These are phyloP conservation scores for Cicer chorassanicum DNA, from an alignment of 306 rosid species.

Conservation along the genomic window DNA sequence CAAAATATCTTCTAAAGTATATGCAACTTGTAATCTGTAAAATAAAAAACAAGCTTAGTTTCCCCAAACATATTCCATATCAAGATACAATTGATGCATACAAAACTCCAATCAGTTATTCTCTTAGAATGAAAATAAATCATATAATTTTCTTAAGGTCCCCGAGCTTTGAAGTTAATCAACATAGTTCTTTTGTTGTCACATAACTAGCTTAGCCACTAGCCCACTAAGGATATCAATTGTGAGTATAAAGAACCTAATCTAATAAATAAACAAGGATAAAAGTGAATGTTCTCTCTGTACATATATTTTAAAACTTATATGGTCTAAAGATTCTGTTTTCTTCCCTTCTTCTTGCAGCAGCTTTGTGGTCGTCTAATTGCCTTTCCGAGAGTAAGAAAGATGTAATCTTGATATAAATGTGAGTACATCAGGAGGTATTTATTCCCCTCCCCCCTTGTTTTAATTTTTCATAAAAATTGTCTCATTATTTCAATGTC, in stretches of 20 bases:
- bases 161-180: conserved; percentile 9
- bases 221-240: background rate
- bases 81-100: conserved; percentile 6
- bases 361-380: no score
- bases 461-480: no score
- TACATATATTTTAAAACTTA: no score
- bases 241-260: background rate
- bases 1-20: conserved; percentile 6
- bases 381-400: no score
- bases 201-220: background rate
- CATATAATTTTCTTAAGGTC: conserved; percentile 10
- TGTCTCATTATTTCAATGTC: no score
- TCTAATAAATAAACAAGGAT: background rate
- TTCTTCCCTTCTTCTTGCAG: no score
- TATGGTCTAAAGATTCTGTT: no score
- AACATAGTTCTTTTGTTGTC: conserved; percentile 10
- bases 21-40: conserved; percentile 12
- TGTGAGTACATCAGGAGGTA: no score
- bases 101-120: conserved; percentile 1
- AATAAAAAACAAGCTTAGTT: conserved; percentile 9
- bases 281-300: background rate
- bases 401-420: no score
- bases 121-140: background rate
- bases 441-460: no score
- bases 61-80: conserved; percentile 25